Evolutionary conservation across 805 yeast species (phyloP), one percentile per base, ranked within the genome.

Genomic region (Kodamaea fukazawae): DNA sequence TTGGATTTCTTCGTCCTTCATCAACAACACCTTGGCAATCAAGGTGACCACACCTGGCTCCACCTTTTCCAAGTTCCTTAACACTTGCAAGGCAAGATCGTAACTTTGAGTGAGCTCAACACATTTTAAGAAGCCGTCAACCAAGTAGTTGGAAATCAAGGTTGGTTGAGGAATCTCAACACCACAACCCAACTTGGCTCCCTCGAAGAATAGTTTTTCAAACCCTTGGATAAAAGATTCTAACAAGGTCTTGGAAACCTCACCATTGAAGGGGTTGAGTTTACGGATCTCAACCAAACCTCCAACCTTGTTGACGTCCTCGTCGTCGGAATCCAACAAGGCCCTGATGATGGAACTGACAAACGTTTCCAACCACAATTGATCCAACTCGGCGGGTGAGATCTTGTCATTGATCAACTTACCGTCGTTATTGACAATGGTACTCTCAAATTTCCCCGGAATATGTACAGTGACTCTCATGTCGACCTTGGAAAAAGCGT

Each of bases 261-360:
- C 71, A 23, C 62, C 64, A 18, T 70, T 55, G 44, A 93, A 75
- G 4, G 97, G 97, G 51, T 88, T 84, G 41, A 87, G 71, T 43
- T 83, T 79, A 48, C 96, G 76, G 28, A 93, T 83, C 56, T 90
- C 96, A 7, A 89, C 95, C 41, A 93, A 53, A 67, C 84, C 65
- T 63, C 82, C 60, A 10, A 58, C 60, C 39, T 65, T 65, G 44
- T 67, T 66, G 31, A 57, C 58, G 40, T 85, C 91, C 32, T 82
- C 88, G 37, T 86, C 88, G 47, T 78, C 86, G 5, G 65, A 59
- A 18, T 78, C 78, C 41, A 88, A 64, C 31, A 93, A 60, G 6
- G 90, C 67, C 52, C 99, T 75, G 16, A 88, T 79, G 46, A 89
- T 73, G 2, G 89, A 82, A 54, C 88, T 71, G 47, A 81, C 70